phyloP scores from a whole-genome alignment of 2,329 filamentous ascomycete genomes.

The Orbilia brochopaga region DNA sequence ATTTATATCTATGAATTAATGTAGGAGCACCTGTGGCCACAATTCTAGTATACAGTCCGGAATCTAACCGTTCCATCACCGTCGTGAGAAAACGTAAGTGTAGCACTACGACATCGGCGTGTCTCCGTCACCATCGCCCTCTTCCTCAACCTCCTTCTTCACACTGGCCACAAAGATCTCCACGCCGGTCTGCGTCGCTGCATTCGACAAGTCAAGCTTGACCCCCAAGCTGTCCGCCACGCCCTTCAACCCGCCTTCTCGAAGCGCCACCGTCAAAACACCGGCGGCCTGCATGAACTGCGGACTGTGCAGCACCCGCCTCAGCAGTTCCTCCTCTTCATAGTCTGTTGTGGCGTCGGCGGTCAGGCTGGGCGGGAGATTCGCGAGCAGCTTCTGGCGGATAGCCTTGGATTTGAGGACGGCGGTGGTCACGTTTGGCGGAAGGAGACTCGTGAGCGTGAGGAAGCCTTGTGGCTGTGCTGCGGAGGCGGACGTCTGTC shows the following conservation, averaged over 20 bases:
- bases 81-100: no score
- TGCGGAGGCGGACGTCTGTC: conserved; percentile 64
- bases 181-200: conserved; percentile 71
- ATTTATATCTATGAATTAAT: no score
- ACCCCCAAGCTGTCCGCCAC: conserved; percentile 85
- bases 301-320: conserved; percentile 82
- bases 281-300: conserved; percentile 87
- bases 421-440: conserved; percentile 76
- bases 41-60: no score
- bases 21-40: no score
- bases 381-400: conserved; percentile 72
- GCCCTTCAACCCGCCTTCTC: conserved; percentile 87
- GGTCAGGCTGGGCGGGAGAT: conserved; percentile 77
- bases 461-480: conserved; percentile 90
- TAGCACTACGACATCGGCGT: not conserved
- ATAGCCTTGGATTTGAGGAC: conserved; percentile 65
- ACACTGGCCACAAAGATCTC: conserved; percentile 90
- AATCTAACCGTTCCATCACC: no score
- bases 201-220: conserved; percentile 72
- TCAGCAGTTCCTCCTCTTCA: conserved; percentile 81
- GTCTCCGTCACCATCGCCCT: conserved; percentile 17
- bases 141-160: conserved; percentile 75
- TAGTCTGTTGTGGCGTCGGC: conserved; percentile 76
- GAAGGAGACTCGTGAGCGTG: conserved; percentile 82
- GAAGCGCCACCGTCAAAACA: conserved; percentile 82